Evolutionary conservation across 2,329 filamentous ascomycete genomes (phyloP).

Genomic region (Exophiala dermatitidis): DNA sequence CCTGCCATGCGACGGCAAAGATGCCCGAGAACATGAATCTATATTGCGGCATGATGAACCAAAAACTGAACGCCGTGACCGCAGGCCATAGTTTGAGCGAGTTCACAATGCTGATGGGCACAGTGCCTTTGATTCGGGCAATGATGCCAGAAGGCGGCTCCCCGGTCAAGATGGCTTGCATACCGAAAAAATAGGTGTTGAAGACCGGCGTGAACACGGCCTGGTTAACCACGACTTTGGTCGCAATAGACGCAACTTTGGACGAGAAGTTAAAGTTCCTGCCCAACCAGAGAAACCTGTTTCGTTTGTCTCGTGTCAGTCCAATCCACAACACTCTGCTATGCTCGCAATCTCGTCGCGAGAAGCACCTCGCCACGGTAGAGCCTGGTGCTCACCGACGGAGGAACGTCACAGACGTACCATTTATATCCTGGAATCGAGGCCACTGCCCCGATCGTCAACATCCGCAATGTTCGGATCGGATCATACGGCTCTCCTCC

Average conservation of each 20-base stretch:
- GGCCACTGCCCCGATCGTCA: slow-evolving; percentile 65
- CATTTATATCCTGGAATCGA: slow-evolving; percentile 76
- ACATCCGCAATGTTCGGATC: slow-evolving; percentile 59
- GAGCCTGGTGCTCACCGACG: too few relatives aligned
- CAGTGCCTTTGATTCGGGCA: slow-evolving; percentile 65
- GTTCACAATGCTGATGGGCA: slow-evolving; percentile 69
- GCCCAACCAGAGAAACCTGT: slow-evolving; percentile 71
- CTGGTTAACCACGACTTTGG: slow-evolving; percentile 78
- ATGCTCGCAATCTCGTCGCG: too few relatives aligned
- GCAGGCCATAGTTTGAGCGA: slow-evolving; percentile 82
- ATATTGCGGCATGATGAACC: slow-evolving; percentile 73
- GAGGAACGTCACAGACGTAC: too few relatives aligned
- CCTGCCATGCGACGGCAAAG: slow-evolving; percentile 85
- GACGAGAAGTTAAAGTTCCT: slow-evolving; percentile 77
- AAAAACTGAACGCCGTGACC: slow-evolving; percentile 78
- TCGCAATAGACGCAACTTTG: slow-evolving; percentile 59
- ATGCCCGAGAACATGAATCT: slow-evolving; percentile 71
- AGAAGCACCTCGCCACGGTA: too few relatives aligned
- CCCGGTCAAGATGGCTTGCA: slow-evolving; percentile 68
- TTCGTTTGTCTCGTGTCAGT: slow-evolving; percentile 3
- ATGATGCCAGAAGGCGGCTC: slow-evolving; percentile 57
- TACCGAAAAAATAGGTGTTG: slow-evolving; percentile 74
- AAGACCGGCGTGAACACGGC: slow-evolving; percentile 72
- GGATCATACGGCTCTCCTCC: slow-evolving; percentile 55
- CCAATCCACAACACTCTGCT: neutral